Evolutionary conservation across 331 rosid genomes (phyloP), one percentile per base, ranked within the genome.

Genomic region (Dryas integrifolia): DNA sequence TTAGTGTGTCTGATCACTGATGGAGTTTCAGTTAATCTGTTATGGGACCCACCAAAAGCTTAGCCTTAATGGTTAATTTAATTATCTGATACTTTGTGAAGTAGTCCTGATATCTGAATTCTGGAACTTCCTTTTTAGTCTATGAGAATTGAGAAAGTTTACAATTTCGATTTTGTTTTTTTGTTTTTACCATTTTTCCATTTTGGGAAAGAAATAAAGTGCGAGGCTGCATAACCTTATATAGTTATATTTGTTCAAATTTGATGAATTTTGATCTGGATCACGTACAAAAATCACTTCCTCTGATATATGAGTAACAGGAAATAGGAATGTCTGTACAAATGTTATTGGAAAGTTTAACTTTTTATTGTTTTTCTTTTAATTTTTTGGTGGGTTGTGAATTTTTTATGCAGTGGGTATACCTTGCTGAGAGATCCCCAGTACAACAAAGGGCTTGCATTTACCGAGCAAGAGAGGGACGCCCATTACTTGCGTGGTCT

Each of bases 401-500:
- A 10, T 14, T 70, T 69, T 18, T 70, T 76, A 69, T 59, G 69
- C 81, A 94, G 99, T 81, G 99, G 99, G 7, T 82, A 77, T 80
- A 78, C 93, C 10, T 78, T 95, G 84, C 83, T 95, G 87, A 88
- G 99, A 70, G 97, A 95, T 81, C 99, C 99, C 26, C 99, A 85
- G 47, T 87, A 95, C 90, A 90, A 95, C 88, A 95, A 95, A 61
- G 99, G 99, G 30, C 89, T 95, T 39, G 97, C 93, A 46, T 95
- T 95, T 80, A 88, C 89, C 0, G 93, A 84, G 80, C 81, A 83
- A 9, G 99, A 95, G 82, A 92, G 99, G 76, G 99, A 92, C 81
- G 79, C 97, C 26, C 99, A 95, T 83, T 92, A 95, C 81, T 65
- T 92, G 83, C 96, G 99, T n/a, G 99, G 99, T 13, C 99, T 95